Evolutionary conservation across 169 alveolate genomes (phyloP), one percentile per base, ranked within the genome.

Genomic region (Eimeria sp.): DNA sequence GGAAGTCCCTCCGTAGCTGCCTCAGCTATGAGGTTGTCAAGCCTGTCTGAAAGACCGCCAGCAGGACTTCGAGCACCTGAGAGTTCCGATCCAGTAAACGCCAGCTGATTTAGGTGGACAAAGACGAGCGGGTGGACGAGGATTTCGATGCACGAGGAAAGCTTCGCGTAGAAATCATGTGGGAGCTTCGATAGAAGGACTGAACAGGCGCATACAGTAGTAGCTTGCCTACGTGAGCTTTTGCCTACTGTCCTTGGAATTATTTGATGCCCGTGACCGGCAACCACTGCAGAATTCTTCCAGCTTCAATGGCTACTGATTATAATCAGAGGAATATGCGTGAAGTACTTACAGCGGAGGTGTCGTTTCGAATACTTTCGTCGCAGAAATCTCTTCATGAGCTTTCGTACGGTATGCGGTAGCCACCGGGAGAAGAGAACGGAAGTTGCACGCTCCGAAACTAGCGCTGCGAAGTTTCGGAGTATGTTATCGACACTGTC

Each of bases 21-120:
- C n/a, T 87, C 83, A 25, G 65, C 93, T 43, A 87, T 61, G 45
- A 87, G 20, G 27, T 13, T 45, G 49, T 87, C 93, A 40, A 87
- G 93, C 78, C 83, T 58, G 34, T 87, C 82, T 63, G 93, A 87
- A 22, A 87, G 82, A 63, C 93, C 93, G 80, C 93, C 93, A 87
- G 82, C 58, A 34, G 40, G 58, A 87, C 82, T 87, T 87, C 93
- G 45, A 22, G 78, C 78, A 3, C 93, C 93, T 22, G 93, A 87
- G 14, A 40, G 78, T 25, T 87, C 93, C 22, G 93, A 87, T 20
- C 93, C 82, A 40, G 93, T 43, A 51, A 63, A 87, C 25, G 75
- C 72, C 65, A 87, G 78, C 93, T 87, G 93, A 57, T 87, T 87
- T 51, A 87, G 65, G 5, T 87, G 93, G 34, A 63, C 65, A 65